These are phyloP conservation scores for Hysterium pulicare DNA, from an alignment of 2,329 filamentous ascomycete species.

Conservation along the genomic window DNA sequence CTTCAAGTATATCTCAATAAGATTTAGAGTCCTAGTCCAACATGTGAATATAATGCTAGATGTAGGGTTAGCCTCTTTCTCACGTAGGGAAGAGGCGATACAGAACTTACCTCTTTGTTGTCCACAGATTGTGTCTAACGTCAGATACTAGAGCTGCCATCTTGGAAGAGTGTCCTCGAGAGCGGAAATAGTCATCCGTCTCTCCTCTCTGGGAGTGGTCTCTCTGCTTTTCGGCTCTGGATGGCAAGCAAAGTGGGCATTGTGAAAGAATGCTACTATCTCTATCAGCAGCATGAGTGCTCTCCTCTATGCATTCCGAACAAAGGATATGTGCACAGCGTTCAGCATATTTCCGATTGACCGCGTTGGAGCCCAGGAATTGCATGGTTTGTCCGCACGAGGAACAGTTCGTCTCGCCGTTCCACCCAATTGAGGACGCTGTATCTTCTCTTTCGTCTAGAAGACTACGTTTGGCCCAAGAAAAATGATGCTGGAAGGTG, in stretches of 20 bases:
- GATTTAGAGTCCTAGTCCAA: slow-evolving; percentile 28
- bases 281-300: slow-evolving; percentile 5
- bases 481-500: slow-evolving; percentile 46
- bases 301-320: slow-evolving; percentile 30
- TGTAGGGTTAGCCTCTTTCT: background rate
- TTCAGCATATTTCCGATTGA: slow-evolving; percentile 19
- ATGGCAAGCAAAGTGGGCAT: slow-evolving; percentile 22
- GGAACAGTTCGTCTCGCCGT: slow-evolving; percentile 30
- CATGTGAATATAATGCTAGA: slow-evolving; percentile 30
- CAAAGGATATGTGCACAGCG: slow-evolving; percentile 34
- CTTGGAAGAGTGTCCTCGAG: slow-evolving; percentile 31
- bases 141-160: slow-evolving; percentile 33
- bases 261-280: slow-evolving; percentile 6
- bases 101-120: slow-evolving; percentile 24
- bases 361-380: slow-evolving; percentile 14
- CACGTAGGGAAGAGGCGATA: background rate
- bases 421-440: slow-evolving; percentile 17
- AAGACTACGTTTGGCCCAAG: slow-evolving; percentile 39
- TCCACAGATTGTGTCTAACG: slow-evolving; percentile 22
- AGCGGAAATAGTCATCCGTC: slow-evolving; percentile 27
- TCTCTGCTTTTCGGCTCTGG: slow-evolving; percentile 10
- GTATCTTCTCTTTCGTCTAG: slow-evolving; percentile 38
- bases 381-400: slow-evolving; percentile 27
- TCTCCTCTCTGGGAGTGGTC: slow-evolving; percentile 6
- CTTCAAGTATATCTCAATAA: slow-evolving; percentile 17